Percentiles rank a stretch among this genome's conserved stretches.
Conservation (phyloP, 2,329 filamentous ascomycete species). For the Aschersonia sp. region DNA sequence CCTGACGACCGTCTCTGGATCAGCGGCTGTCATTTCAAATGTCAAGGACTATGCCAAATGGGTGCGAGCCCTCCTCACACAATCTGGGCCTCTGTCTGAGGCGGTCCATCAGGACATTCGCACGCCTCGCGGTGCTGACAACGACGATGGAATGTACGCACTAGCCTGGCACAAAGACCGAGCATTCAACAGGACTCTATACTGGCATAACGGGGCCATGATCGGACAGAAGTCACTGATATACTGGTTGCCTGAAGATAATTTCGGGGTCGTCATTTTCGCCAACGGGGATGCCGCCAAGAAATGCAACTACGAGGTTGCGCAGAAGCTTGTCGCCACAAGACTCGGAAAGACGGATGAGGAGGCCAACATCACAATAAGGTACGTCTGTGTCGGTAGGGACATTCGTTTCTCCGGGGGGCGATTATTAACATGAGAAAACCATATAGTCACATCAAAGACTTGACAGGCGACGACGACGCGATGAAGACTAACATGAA, state of each 20-base stretch:
- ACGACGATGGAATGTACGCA: background rate
- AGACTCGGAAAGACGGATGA: background rate
- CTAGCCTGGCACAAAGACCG: background rate
- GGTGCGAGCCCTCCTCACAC: constrained; percentile 30
- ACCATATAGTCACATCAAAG: too few species aligned
- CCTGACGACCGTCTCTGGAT: constrained; percentile 19
- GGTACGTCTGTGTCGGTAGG: too few species aligned
- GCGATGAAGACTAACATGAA: too few species aligned
- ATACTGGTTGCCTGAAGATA: constrained; percentile 16
- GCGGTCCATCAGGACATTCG: constrained; percentile 13
- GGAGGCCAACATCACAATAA: background rate
- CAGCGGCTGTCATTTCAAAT: constrained; percentile 28
- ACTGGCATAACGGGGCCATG: constrained; percentile 15
- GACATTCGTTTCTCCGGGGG: too few species aligned
- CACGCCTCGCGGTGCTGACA: background rate
- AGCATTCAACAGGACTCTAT: constrained; percentile 11
- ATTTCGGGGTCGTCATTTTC: constrained; percentile 17
- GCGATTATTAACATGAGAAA: too few species aligned
- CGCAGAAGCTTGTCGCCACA: constrained; percentile 12
- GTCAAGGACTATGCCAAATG: constrained; percentile 37
- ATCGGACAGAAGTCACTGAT: constrained; percentile 13
- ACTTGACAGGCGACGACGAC: too few species aligned
- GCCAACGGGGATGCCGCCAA: constrained; percentile 25
- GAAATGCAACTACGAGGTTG: constrained; percentile 12
- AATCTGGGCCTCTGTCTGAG: constrained; percentile 10